These are phyloP conservation scores for Acer negundo DNA, from an alignment of 345 rosid genomes.

Conservation along the genomic window DNA sequence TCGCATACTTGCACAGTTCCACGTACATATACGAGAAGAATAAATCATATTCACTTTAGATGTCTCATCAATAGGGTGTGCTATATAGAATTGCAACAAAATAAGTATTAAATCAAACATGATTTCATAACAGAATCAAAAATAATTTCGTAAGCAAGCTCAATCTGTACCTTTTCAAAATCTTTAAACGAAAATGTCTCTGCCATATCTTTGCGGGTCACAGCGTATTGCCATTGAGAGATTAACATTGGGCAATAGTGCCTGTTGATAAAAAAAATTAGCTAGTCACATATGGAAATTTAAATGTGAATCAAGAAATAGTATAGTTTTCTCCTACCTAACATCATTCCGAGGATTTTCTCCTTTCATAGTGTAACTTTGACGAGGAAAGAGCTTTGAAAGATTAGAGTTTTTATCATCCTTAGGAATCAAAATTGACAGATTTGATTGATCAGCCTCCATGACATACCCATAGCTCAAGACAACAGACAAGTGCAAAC, in stretches of 20 bases:
- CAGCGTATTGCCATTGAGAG: constrained; percentile 88
- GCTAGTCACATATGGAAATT: neutral
- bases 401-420: constrained; percentile 40
- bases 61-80: neutral
- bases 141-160: neutral
- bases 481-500: constrained; percentile 73
- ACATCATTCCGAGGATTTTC: constrained; percentile 64
- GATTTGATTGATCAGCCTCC: constrained; percentile 34
- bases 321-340: constrained; percentile 46
- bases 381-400: constrained; percentile 57
- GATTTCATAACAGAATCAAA: neutral
- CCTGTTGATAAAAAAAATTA: constrained; percentile 47
- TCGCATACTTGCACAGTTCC: too few species aligned
- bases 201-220: constrained; percentile 76
- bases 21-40: too few species aligned
- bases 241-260: constrained; percentile 78
- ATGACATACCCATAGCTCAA: constrained; percentile 67
- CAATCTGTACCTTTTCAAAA: constrained; percentile 56
- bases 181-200: constrained; percentile 66
- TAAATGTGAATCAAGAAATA: constrained; percentile 6
- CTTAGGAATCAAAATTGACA: constrained; percentile 42
- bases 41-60: neutral
- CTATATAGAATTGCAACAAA: neutral
- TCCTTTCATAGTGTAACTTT: constrained; percentile 85
- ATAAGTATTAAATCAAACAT: neutral